Base-by-base conservation (phyloP, 148 eudicot species). In the Diospyros lotus region DNA sequence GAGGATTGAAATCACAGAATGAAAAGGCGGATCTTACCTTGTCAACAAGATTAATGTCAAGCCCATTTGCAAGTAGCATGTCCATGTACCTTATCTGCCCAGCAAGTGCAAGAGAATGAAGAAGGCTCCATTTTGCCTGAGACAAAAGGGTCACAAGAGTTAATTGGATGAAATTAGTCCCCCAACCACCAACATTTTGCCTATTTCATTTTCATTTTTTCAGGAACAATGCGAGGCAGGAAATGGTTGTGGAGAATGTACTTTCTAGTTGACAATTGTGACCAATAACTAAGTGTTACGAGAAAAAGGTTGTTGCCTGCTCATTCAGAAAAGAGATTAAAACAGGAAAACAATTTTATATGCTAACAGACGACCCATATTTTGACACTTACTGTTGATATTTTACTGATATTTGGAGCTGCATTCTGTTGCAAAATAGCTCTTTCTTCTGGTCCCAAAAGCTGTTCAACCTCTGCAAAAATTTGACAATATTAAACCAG, bases 31-130 rank as follows among this genome's bases (percentile, higher is more conserved):
- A 28, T 52, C 70, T 66, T 59, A 89, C 99, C 97, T 93, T 91
- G 77, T 96, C 97, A 76, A 79, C 77, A 14, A 66, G 69, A 73
- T 93, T 89, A 77, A 93, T 85, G 79, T 77, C 71, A 66, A 87
- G 58, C 46, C 94, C 97, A 51, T 84, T 81, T 68, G 74, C 89
- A 76, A 93, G 90, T 67, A 96, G 82, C 61, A 73, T 82, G 85
- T 96, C 99, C 84, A 96, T 82, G 68, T 76, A 82, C 73, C 75
- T 86, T 76, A 91, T 93, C 82, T 96, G 97, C 74, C 99, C 99
- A 58, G 97, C 87, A 68, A 93, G 80, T 11, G 93, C 98, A 75
- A 91, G 83, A 18, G 98, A 86, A 77, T 91, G 98, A 60, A 96
- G 85, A 74, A 87, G 87, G 60, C 75, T 84, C 99, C 99, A 93